Evolutionary conservation across 768 basidiomycete species (phyloP).

Genomic region (Boletus speciosus): DNA sequence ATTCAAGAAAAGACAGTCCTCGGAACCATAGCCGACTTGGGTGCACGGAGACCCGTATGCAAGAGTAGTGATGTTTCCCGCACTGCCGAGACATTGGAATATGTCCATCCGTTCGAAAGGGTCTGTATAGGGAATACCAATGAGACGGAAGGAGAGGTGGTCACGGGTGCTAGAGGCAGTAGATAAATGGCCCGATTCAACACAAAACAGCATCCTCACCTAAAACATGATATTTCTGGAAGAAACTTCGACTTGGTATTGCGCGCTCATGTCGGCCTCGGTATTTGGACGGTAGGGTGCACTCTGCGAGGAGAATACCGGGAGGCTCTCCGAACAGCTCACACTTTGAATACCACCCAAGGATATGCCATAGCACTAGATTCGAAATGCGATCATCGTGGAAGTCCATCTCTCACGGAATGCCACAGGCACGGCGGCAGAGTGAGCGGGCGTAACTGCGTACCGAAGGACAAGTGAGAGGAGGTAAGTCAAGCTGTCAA

Average conservation of each 20-base stretch:
- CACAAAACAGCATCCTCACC: neutral
- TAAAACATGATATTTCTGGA: constrained; percentile 5
- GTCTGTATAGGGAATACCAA: constrained; percentile 49
- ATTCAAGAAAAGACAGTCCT: constrained; percentile 49
- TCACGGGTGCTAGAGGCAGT: constrained; percentile 40
- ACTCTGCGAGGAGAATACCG: constrained; percentile 7
- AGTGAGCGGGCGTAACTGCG: too few relatives aligned
- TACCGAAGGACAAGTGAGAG: too few relatives aligned
- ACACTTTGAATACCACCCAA: neutral
- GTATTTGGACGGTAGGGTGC: constrained; percentile 7
- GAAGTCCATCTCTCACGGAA: too few relatives aligned
- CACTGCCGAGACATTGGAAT: constrained; percentile 36
- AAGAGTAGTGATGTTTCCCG: constrained; percentile 31
- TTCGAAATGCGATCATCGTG: too few relatives aligned
- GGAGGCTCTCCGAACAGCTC: constrained; percentile 2
- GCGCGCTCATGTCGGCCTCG: constrained; percentile 2
- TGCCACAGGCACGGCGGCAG: too few relatives aligned
- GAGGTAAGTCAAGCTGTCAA: too few relatives aligned
- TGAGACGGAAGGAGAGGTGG: constrained; percentile 47
- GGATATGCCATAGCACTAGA: constrained; percentile 7
- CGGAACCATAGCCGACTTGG: constrained; percentile 30
- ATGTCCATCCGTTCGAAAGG: constrained; percentile 41
- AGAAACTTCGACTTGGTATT: constrained; percentile 6
- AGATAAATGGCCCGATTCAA: neutral
- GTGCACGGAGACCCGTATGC: constrained; percentile 35